These are phyloP conservation scores for Chrysopogon serrulatus DNA, from an alignment of 176 grass and related monocot genomes.

Conservation along the genomic window DNA sequence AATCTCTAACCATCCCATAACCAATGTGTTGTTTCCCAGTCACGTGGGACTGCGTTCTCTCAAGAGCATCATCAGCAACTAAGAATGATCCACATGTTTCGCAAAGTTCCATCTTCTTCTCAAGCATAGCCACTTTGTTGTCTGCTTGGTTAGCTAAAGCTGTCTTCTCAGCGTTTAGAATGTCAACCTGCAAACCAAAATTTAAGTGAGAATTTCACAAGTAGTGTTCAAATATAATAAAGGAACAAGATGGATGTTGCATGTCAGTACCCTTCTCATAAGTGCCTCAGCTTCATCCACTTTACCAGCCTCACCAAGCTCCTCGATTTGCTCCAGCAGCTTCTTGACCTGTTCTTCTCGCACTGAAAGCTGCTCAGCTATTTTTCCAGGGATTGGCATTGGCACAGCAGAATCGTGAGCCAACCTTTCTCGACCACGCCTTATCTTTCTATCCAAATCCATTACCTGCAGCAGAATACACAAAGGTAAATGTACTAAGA, in stretches of 20 bases:
- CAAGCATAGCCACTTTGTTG: conserved; percentile 71
- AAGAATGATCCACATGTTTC: conserved; percentile 94
- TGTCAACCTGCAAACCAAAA: conserved; percentile 58
- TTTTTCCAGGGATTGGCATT: conserved; percentile 47
- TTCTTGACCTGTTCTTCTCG: conserved; percentile 92
- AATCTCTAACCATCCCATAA: conserved; percentile 92
- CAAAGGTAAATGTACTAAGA: background rate
- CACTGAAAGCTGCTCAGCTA: conserved; percentile 59
- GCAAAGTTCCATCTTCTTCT: conserved; percentile 96
- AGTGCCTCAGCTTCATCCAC: conserved; percentile 96
- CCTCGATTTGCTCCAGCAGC: conserved; percentile 77
- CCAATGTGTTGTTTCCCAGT: conserved; percentile 95
- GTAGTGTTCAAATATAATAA: background rate
- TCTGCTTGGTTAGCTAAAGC: conserved; percentile 63
- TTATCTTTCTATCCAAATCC: conserved; percentile 92
- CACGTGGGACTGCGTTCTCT: conserved; percentile 88
- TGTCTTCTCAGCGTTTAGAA: conserved; percentile 75
- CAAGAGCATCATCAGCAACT: conserved; percentile 83
- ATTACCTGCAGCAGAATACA: conserved; percentile 50
- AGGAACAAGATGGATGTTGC: background rate
- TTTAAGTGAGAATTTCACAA: background rate
- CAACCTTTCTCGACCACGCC: conserved; percentile 71
- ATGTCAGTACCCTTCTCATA: conserved; percentile 63
- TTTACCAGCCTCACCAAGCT: conserved; percentile 88
- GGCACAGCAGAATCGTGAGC: conserved; percentile 59